Evolutionary conservation across 148 eudicot species (phyloP).

Genomic region (Camellia sinensis): DNA sequence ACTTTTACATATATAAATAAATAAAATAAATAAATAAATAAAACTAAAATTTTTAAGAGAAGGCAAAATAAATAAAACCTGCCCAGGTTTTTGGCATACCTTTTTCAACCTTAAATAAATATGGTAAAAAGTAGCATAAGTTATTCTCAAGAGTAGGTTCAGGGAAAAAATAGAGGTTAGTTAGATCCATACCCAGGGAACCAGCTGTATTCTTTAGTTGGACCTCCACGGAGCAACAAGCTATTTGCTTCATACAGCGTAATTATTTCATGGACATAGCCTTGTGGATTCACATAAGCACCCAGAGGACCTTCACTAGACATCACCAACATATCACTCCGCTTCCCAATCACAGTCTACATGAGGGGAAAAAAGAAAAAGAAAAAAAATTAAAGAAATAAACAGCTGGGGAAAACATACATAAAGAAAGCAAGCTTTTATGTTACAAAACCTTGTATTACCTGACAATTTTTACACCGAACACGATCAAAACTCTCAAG

Average conservation of each 20-base stretch:
- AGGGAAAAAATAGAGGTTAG: constrained; percentile 3
- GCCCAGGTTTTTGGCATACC: neutral
- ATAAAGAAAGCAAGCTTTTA: constrained; percentile 4
- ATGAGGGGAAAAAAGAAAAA: neutral
- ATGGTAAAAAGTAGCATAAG: neutral
- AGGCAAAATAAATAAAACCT: neutral
- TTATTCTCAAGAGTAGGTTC: neutral
- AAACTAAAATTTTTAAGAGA: neutral
- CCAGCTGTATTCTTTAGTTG: constrained; percentile 83
- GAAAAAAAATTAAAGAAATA: constrained; percentile 1
- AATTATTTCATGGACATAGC: constrained; percentile 81
- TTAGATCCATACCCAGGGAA: constrained; percentile 80
- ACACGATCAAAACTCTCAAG: constrained; percentile 79
- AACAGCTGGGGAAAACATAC: neutral
- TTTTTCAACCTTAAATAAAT: constrained; percentile 2
- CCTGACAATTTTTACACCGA: constrained; percentile 86
- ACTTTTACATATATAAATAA: too few species aligned
- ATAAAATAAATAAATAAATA: too few species aligned
- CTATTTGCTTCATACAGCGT: constrained; percentile 69
- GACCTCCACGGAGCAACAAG: constrained; percentile 60
- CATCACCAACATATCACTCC: constrained; percentile 91
- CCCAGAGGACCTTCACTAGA: constrained; percentile 94
- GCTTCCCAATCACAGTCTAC: constrained; percentile 60
- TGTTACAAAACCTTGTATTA: constrained; percentile 18
- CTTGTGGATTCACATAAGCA: constrained; percentile 82